Evolutionary conservation across 1,284 basidiomycete genomes (phyloP).

Genomic region (Ustilago sp.): DNA sequence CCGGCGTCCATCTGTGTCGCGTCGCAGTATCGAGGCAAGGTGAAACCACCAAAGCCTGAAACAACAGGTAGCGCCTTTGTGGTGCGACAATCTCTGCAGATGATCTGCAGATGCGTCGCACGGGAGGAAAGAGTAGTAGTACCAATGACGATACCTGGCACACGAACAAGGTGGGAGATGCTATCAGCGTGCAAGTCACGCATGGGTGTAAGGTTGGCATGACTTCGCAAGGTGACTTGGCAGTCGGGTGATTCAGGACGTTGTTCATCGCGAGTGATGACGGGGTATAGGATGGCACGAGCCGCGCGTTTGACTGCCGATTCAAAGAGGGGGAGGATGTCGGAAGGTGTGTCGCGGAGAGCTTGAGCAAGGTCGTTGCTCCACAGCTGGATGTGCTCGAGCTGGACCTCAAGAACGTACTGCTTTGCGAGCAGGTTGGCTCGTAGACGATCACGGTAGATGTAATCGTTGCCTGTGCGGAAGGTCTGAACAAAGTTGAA

Average conservation of each 20-base stretch:
- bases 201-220: constrained; percentile 88
- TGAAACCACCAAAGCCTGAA: constrained; percentile 85
- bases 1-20: constrained; percentile 67
- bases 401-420: constrained; percentile 89
- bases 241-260: constrained; percentile 76
- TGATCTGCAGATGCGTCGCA: constrained; percentile 89
- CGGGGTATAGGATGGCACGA: constrained; percentile 65
- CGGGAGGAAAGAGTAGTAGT: constrained; percentile 92
- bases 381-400: constrained; percentile 88
- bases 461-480: constrained; percentile 66
- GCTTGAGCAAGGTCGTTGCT: constrained; percentile 92
- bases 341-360: constrained; percentile 88
- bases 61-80: constrained; percentile 78
- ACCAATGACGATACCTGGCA: constrained; percentile 98
- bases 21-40: constrained; percentile 64
- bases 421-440: constrained; percentile 90
- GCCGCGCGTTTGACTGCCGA: constrained; percentile 65
- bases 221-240: constrained; percentile 88
- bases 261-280: constrained; percentile 53
- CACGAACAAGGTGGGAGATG: constrained; percentile 93
- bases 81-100: constrained; percentile 89
- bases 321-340: constrained; percentile 80
- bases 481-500: constrained; percentile 69
- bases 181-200: constrained; percentile 85
- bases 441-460: constrained; percentile 83